These are phyloP conservation scores for Cercospora zeina DNA, from an alignment of 2,329 filamentous ascomycete species.

Conservation along the genomic window DNA sequence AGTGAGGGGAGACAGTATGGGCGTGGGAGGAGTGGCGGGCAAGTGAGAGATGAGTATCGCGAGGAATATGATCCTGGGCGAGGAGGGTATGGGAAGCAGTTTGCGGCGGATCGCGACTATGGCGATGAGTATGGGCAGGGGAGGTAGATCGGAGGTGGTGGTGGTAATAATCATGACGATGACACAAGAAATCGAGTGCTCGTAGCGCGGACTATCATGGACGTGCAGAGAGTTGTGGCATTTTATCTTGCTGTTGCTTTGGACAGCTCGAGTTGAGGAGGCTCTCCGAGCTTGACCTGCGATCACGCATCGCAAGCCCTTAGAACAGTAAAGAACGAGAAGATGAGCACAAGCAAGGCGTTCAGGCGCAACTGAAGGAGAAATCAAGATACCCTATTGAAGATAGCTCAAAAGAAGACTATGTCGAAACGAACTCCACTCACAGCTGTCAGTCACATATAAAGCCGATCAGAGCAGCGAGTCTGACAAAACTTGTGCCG, in stretches of 20 bases:
- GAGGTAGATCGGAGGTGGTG: not conserved
- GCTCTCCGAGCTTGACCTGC: not conserved
- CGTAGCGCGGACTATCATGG: not conserved
- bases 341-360: not conserved
- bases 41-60: constrained; percentile 95
- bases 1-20: constrained; percentile 94
- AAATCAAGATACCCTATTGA: not conserved
- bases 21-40: constrained; percentile 89
- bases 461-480: too few species aligned
- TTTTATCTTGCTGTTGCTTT: not conserved
- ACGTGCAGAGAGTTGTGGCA: not conserved
- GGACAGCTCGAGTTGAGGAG: not conserved
- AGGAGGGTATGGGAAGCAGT: constrained; percentile 80
- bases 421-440: not conserved
- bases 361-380: not conserved
- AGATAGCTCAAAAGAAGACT: not conserved
- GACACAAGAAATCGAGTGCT: not conserved
- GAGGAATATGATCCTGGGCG: constrained; percentile 95
- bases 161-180: too few species aligned
- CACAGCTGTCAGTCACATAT: not conserved
- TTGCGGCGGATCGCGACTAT: constrained; percentile 59
- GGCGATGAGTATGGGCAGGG: constrained; percentile 31
- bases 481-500: too few species aligned
- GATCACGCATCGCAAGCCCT: not conserved
- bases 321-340: not conserved